Evolutionary conservation across 768 basidiomycete species (phyloP), one percentile per base, ranked within the genome.

Genomic region (Tylopilus rubrobrunneus): DNA sequence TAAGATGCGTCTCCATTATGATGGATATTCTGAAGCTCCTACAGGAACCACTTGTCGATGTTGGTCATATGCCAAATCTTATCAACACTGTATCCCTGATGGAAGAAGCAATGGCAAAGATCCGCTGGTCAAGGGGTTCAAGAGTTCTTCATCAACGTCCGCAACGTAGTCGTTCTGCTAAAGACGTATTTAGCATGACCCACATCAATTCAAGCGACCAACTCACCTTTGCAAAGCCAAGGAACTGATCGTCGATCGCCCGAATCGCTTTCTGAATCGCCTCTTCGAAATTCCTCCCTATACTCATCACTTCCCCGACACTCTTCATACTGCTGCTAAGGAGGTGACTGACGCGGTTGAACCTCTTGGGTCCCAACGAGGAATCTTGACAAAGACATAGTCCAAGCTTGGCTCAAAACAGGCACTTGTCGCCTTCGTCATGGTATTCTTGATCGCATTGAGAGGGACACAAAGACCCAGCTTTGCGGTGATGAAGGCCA

Each of bases 371-470:
- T 98, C 97, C 96, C 96, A 99, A 59, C 96, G 88, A 52, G 96
- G 19, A 19, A 19, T 19, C 19, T 19, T 19, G 19, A 19, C 19
- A 43, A 98, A 94, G 52, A 88, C 83, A 68, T 99, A 99, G 71
- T 99, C 96, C 75, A 99, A 79, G 62, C 88, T 91, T 7, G 96
- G 97, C 74, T 99, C 96, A 70, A 99, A 99, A 76, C 96, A 99
- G 3, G 97, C 96, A 33, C 86, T 87, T 4, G 96, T 99, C 52
- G 92, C 87, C 70, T 95, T 96, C 48, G 96, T 98, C 51, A 99
- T 97, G 19, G 89, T 87, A 75, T 99, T 99, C 73, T 87, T 91
- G 75, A 99, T 97, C 74, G 96, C 94, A 73, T 98, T 96, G 19
- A 19, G 19, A 19, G 19, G 19, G 19, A 19, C 19, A 19, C 19